Evolutionary conservation across 805 yeast species (phyloP), one percentile per base, ranked within the genome.

Genomic region (Candida verbasci): DNA sequence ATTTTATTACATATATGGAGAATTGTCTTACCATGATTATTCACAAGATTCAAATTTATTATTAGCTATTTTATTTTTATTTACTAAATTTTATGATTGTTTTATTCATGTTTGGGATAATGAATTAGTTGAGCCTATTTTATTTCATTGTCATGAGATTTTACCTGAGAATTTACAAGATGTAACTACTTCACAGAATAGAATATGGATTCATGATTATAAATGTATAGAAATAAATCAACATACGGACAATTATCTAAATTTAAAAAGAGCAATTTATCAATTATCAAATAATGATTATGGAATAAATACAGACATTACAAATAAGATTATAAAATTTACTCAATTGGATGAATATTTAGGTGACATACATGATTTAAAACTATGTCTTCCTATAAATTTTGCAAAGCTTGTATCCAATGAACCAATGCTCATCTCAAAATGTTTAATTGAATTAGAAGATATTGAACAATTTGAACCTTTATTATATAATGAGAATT

Each of bases 121-220:
- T 1, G 32, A 31, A 11, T 82, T 75, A 31, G 76, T 80, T 6
- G 86, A 81, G 40, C 70, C 73, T 31, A 34, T 79, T 8, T 49
- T 80, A 30, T 64, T 73, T 7, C 80, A 76, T 41, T 65, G 72
- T 1, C 60, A 70, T 24, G 72, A 76, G 3, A 38, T 44, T 2
- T 40, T 77, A 2, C 78, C 80, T 0, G 57, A 58, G 4, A 73
- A 78, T 72, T 46, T 73, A 8, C 27, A 31, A 20, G 61, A 56
- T 6, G 77, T 77, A 1, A 62, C 56, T 14, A 62, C 56, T 35
- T 68, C 80, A 0, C 47, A 56, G 11, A 76, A 78, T 48, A 56
- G 85, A 38, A 52, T 71, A 2, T 78, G 84, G 84, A 42, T 76
- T 7, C 64, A 70, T 36, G 51, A 62, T 29, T 70, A 71, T 3